Conservation (phyloP, 257 asterid genomes). For the Solanum etuberosum region DNA sequence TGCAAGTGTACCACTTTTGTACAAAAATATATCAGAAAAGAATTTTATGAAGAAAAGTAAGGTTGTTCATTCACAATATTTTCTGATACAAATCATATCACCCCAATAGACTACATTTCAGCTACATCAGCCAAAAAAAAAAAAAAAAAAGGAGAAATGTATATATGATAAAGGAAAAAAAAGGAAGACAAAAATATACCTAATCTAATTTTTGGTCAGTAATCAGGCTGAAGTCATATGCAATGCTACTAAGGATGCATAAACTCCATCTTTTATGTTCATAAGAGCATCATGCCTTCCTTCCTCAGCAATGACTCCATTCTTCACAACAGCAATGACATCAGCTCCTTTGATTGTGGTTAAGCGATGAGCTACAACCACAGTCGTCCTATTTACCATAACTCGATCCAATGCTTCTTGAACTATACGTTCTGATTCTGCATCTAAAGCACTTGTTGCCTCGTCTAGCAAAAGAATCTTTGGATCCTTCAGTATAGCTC, state of each 20-base stretch:
- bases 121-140: background rate
- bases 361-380: slow-evolving; percentile 64
- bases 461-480: slow-evolving; percentile 58
- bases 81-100: background rate
- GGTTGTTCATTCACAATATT: background rate
- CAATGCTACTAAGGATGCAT: slow-evolving; percentile 63
- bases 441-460: slow-evolving; percentile 70
- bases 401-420: slow-evolving; percentile 63
- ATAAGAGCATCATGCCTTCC: slow-evolving; percentile 55
- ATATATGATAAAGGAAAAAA: background rate
- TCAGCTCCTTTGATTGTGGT: slow-evolving; percentile 61
- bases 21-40: background rate
- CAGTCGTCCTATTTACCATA: slow-evolving; percentile 61
- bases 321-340: slow-evolving; percentile 60
- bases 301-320: slow-evolving; percentile 53
- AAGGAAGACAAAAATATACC: background rate
- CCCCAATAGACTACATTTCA: too few species aligned
- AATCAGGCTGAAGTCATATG: slow-evolving; percentile 24
- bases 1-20: background rate
- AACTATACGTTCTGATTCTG: slow-evolving; percentile 60
- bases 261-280: slow-evolving; percentile 45
- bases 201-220: background rate
- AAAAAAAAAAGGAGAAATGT: background rate
- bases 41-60: background rate
- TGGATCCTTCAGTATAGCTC: slow-evolving; percentile 59